phyloP scores from a whole-genome alignment of 2,329 filamentous ascomycete species.

The Emmonsiellopsis sp. region DNA sequence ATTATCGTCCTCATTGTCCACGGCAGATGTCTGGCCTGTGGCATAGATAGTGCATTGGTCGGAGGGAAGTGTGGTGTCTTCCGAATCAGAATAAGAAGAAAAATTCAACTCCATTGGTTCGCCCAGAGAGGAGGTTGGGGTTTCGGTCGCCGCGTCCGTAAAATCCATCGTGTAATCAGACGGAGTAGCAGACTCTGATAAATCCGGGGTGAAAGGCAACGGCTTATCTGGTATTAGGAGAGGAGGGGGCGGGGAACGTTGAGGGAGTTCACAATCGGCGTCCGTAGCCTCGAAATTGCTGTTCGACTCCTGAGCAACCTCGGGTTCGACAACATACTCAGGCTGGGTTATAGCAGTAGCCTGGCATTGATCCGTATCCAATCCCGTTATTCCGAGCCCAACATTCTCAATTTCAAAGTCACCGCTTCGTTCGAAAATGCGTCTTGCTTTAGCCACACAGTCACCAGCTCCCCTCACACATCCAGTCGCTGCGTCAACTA shows the following conservation, averaged over 20 bases:
- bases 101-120: conserved; percentile 8
- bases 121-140: conserved; percentile 22
- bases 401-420: conserved; percentile 70
- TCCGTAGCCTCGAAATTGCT: background rate
- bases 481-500: conserved; percentile 70
- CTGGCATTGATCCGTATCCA: conserved; percentile 2
- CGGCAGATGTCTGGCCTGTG: conserved; percentile 23
- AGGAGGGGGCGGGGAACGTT: conserved; percentile 37
- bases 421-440: conserved; percentile 77
- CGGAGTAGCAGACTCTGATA: conserved; percentile 30
- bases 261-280: background rate
- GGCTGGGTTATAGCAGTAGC: background rate
- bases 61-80: conserved; percentile 16
- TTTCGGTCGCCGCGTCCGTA: conserved; percentile 26
- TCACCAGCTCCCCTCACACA: conserved; percentile 88
- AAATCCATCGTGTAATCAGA: conserved; percentile 17
- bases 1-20: conserved; percentile 25
- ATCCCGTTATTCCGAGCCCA: conserved; percentile 41
- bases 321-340: background rate
- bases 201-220: conserved; percentile 25
- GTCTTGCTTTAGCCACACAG: conserved; percentile 77
- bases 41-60: conserved; percentile 21
- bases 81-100: conserved; percentile 9
- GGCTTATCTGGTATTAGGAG: conserved; percentile 34
- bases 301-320: background rate